These are phyloP conservation scores for Cenchrus fungigraminus DNA, from an alignment of 176 grass and related monocot species.

Conservation along the genomic window DNA sequence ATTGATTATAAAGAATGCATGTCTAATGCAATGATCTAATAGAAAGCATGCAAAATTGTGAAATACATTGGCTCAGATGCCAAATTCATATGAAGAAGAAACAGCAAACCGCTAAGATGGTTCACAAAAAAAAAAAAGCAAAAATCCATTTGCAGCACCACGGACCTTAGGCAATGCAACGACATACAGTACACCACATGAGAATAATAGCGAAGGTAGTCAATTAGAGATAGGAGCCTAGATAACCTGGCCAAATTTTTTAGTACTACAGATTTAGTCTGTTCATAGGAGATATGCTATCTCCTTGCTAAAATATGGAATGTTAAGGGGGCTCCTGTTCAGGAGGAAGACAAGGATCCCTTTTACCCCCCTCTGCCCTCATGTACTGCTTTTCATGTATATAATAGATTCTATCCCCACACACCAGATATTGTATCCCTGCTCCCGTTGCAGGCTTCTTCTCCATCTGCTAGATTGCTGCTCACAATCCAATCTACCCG, in stretches of 20 bases:
- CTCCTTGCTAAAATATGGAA: neutral
- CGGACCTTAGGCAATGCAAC: neutral
- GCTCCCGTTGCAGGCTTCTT: neutral
- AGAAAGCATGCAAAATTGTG: neutral
- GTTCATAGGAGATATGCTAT: neutral
- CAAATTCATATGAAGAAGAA: neutral
- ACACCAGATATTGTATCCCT: neutral
- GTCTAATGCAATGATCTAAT: slow-evolving; percentile 12
- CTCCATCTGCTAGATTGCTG: neutral
- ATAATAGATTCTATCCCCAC: neutral
- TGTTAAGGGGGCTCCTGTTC: neutral
- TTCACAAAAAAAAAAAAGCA: neutral
- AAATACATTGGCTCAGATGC: neutral
- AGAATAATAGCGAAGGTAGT: too few species aligned
- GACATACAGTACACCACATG: too few species aligned
- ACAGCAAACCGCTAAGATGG: neutral
- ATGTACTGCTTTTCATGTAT: neutral
- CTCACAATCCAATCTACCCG: neutral
- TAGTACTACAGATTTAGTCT: neutral
- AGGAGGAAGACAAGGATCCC: too few species aligned
- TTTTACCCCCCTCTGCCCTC: neutral
- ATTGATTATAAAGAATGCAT: neutral
- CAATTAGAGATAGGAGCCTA: too few species aligned
- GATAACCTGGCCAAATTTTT: too few species aligned
- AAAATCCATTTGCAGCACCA: neutral